Base-by-base conservation (phyloP, 768 basidiomycete species). In the Phallus indusiatus region DNA sequence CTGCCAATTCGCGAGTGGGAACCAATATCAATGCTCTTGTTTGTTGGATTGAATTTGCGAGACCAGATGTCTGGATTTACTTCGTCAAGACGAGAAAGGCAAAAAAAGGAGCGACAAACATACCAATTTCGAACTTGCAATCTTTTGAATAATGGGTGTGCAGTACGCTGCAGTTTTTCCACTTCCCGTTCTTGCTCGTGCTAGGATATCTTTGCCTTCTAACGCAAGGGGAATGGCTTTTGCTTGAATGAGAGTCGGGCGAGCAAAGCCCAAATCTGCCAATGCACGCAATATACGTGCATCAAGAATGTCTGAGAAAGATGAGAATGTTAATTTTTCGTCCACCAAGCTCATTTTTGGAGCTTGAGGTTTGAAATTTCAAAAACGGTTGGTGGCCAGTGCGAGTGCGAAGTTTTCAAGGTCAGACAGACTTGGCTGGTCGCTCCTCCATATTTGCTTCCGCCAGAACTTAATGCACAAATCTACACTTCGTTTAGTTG, bases 111-210 rank as follows among this genome's bases (percentile, higher is more conserved):
- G 16, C 52, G 17, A 57, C 65, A 65, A 60, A 79, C 86, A 71
- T 70, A 92, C 92, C 69, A 74, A 76, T 80, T 94, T 94, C 2
- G 81, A 80, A 62, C 77, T 81, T 56, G 97, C 67, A 21, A 98
- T 84, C 70, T 92, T 94, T 69, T 98, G 94, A 0, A 91, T 76
- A 22, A 94, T 73, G 0, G 96, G 96, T 10, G 98, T 78, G 65
- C 90, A 91, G 69, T 99, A 99, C 1, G 96, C 93, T 3, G 89
- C 91, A 0, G 96, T 99, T 75, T 99, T 99, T 22, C 96, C 96
- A 59, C 90, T 94, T 17, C 96, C 96, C 2, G 96, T 99, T 34
- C 91, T 81, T 1, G 96, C 95, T 49, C 91, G 82, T 18, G 94
- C 95, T 34, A 99, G 83, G 56, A 99, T 88, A 70, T 99, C 96